phyloP scores from a whole-genome alignment of 2,329 filamentous ascomycete genomes.

The Pseudogymnoascus sp. region DNA sequence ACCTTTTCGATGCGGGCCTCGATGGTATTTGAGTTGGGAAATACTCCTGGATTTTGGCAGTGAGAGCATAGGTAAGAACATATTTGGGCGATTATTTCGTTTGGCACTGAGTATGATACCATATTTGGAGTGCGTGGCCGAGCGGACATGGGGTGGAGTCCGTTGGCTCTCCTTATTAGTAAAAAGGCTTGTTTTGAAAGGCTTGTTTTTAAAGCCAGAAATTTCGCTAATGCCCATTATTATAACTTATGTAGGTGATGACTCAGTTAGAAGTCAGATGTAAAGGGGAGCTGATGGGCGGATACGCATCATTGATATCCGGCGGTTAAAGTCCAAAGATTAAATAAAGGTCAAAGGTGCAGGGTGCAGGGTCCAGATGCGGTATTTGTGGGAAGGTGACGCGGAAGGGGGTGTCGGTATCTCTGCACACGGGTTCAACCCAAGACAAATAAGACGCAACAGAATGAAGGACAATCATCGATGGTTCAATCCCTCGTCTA shows the following conservation, averaged over 20 bases:
- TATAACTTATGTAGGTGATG: no score
- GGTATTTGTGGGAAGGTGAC: neutral
- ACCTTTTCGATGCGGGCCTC: constrained; percentile 20
- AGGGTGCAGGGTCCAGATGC: no score
- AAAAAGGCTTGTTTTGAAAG: no score
- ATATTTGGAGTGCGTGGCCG: neutral
- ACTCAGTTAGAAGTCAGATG: no score
- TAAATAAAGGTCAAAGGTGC: no score
- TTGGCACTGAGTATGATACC: neutral
- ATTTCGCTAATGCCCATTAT: no score
- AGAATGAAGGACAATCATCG: neutral
- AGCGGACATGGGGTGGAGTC: no score
- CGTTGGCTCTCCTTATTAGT: no score
- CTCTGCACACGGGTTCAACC: neutral
- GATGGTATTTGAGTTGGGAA: neutral
- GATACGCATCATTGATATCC: no score
- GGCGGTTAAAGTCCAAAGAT: no score
- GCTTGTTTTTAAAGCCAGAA: no score
- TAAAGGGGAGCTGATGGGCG: no score
- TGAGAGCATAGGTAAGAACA: neutral
- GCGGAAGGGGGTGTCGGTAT: neutral
- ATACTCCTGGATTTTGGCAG: neutral
- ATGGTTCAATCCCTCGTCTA: neutral
- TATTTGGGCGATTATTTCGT: neutral
- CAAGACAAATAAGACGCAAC: neutral